These are phyloP conservation scores for Podospora conica DNA, from an alignment of 495 filamentous ascomycete species.

Conservation along the genomic window DNA sequence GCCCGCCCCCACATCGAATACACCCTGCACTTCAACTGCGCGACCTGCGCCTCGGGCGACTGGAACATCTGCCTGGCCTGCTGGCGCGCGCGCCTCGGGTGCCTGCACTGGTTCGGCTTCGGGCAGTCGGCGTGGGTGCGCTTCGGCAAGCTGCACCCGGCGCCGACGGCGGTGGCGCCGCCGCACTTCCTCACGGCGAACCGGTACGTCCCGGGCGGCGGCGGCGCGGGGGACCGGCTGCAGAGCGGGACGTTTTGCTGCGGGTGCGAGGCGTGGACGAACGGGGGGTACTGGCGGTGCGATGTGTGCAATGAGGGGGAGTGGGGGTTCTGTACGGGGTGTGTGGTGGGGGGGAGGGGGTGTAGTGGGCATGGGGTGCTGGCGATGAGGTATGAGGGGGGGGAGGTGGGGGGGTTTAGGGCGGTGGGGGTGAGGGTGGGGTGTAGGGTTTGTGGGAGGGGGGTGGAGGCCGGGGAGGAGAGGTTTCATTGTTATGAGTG, in stretches of 20 bases:
- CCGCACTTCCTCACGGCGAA: constrained; percentile 64
- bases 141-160: constrained; percentile 41
- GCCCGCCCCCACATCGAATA: constrained; percentile 64
- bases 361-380: constrained; percentile 76
- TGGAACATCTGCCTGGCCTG: constrained; percentile 76
- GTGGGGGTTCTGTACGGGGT: constrained; percentile 83
- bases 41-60: constrained; percentile 56
- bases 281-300: constrained; percentile 81
- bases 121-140: constrained; percentile 53
- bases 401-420: constrained; percentile 11
- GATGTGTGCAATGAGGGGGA: constrained; percentile 78
- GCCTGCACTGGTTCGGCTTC: constrained; percentile 74
- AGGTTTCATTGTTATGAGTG: constrained; percentile 44
- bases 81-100: constrained; percentile 67
- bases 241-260: constrained; percentile 79
- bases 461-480: constrained; percentile 60
- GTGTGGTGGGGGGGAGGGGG: constrained; percentile 67
- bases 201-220: constrained; percentile 51
- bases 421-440: constrained; percentile 19
- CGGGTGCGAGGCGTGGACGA: constrained; percentile 61
- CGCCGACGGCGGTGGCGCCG: constrained; percentile 27
- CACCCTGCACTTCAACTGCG: constrained; percentile 73
- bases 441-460: constrained; percentile 76
- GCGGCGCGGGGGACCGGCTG: constrained; percentile 50
- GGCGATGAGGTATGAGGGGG: constrained; percentile 47